These are phyloP conservation scores for Clarireedia paspali DNA, from an alignment of 2,329 filamentous ascomycete genomes.

Conservation along the genomic window DNA sequence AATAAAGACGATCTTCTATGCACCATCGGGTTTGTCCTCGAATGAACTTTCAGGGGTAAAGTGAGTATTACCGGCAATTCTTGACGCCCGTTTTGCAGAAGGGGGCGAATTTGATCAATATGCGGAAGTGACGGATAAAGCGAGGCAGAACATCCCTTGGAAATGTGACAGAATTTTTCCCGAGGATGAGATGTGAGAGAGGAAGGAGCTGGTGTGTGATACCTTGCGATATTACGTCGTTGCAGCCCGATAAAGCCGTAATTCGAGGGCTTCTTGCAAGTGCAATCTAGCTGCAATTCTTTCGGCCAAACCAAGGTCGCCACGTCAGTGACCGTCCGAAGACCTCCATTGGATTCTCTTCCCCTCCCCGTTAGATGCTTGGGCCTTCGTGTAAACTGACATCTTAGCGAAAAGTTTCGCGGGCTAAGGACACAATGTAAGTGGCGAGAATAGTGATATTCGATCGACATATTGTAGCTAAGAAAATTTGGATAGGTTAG, in stretches of 20 bases:
- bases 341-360: constrained; percentile 18
- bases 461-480: constrained; percentile 8
- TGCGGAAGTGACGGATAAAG: constrained; percentile 1
- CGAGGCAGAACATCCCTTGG: neutral
- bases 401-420: constrained; percentile 11
- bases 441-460: constrained; percentile 18
- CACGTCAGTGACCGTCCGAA: constrained; percentile 24
- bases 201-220: constrained; percentile 9
- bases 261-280: constrained; percentile 3
- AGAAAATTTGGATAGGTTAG: constrained; percentile 2
- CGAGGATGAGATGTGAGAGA: constrained; percentile 13
- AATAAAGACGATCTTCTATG: constrained; percentile 4
- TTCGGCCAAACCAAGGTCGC: constrained; percentile 26
- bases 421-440: constrained; percentile 12
- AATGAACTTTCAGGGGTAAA: constrained; percentile 2
- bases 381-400: constrained; percentile 7
- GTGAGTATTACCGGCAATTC: constrained; percentile 1
- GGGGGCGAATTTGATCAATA: neutral
- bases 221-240: constrained; percentile 17
- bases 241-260: constrained; percentile 15
- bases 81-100: neutral
- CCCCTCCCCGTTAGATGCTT: constrained; percentile 13
- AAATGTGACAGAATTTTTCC: constrained; percentile 8
- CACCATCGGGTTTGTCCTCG: constrained; percentile 3
- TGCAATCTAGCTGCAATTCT: constrained; percentile 7